phyloP scores from a whole-genome alignment of 495 filamentous ascomycete genomes.

The Aspergillus leporis region DNA sequence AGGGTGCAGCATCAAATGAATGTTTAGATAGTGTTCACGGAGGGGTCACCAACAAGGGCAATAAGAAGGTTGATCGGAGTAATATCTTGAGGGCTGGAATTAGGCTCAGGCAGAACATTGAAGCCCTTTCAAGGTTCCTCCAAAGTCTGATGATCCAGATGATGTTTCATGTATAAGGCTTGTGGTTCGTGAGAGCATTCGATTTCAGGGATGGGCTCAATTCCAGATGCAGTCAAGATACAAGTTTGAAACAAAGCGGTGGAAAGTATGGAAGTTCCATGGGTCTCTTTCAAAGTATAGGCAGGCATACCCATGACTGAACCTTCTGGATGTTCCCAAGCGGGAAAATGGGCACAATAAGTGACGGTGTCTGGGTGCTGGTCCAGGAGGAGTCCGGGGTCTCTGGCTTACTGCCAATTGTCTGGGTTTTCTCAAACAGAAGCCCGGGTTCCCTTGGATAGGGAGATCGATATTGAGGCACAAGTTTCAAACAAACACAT shows the following conservation, averaged over 20 bases:
- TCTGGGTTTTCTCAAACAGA: slow-evolving; percentile 12
- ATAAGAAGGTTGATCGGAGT: neutral
- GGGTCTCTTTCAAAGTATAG: neutral
- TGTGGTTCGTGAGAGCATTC: neutral
- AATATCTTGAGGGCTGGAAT: neutral
- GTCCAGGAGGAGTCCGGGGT: neutral
- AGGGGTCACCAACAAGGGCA: neutral
- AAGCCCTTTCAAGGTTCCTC: neutral
- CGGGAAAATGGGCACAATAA: neutral
- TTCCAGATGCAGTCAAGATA: neutral
- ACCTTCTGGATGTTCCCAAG: neutral
- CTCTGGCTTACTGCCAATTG: slow-evolving; percentile 7
- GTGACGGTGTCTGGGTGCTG: neutral
- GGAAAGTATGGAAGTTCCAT: neutral
- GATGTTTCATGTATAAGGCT: neutral
- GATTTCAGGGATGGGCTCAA: neutral
- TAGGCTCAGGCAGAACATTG: neutral
- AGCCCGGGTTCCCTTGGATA: slow-evolving; percentile 17
- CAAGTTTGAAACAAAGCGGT: neutral
- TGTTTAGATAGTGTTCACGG: neutral
- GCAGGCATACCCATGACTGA: neutral
- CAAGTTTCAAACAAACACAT: slow-evolving; percentile 12
- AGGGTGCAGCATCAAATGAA: neutral
- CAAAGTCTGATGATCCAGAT: neutral
- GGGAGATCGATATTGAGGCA: neutral